Evolutionary conservation across 2,329 filamentous ascomycete genomes (phyloP), one percentile per base, ranked within the genome.

Genomic region (Penicillium sp.): DNA sequence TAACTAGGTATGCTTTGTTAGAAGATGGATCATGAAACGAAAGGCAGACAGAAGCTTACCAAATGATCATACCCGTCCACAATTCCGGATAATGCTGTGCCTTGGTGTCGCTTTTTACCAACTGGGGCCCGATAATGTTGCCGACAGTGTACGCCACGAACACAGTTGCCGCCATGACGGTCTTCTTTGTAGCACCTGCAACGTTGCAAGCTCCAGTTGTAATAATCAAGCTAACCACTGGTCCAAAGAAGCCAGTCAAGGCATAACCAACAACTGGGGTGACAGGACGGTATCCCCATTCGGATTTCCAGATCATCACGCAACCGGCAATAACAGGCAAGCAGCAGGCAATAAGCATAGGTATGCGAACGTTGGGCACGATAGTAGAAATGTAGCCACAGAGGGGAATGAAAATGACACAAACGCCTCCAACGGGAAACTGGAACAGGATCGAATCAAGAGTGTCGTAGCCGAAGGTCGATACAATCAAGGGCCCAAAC

Each of bases 131-230:
- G 25, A 91, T 84, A 48, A 91, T 91, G 62, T 91, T 91, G 1
- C 88, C 83, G 7, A 91, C 84, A 52, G 86, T 89, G 65, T 91
- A 91, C 0, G 86, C 87, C 0, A 89, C 86, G 59, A 91, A 91
- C 1, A 89, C 86, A 0, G 85, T 85, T 0, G 86, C 85, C 0
- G 88, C 86, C 79, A 88, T 90, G 64, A 88, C 86, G 59, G 85
- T 88, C 77, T 91, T 91, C 75, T 91, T 91, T 0, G 88, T 91
- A 25, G 88, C 82, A 0, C 89, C 88, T 0, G 88, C 87, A 0
- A 91, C 86, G 60, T 91, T 91, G 12, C 83, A 82, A 78, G 83
- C 83, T 0, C 80, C 82, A 3, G 84, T 65, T 0, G 77, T 78
- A 40, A 85, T 82, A 3, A 81, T 79, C n/a, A 83, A 74, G 41